Base-by-base conservation (phyloP, 768 basidiomycete genomes). In the Neoboletus subvelutipes region DNA sequence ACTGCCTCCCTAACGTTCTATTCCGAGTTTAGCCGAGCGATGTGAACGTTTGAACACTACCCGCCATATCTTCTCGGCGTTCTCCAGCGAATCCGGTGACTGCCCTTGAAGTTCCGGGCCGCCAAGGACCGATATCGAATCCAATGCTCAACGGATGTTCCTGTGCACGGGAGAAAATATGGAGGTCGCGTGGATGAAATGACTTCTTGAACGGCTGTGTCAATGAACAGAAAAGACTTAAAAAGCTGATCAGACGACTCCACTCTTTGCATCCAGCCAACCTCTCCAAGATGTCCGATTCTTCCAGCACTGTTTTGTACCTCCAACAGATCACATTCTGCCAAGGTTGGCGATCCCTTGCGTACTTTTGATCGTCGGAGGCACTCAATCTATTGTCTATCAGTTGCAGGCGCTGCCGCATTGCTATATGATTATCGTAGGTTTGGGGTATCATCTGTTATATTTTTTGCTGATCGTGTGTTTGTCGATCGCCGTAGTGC, bases 341-440 rank as follows among this genome's bases (percentile, higher is more conserved):
- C 29, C 59, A 58, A 54, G 46, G 64, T 61, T 37, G 5, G 64
- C 34, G 18, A 13, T 37, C 13, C 12, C 28, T 45, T 28, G 17
- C 5, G 6, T 29, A 22, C n/a, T 18, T 34, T 18, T 12, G 26
- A 13, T 37, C 26, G 0, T 50, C 18, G 3, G 9, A 18, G 11
- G 3, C 0, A 4, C 51, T 55, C 3, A 55, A 11, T 12, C 11
- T 15, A 53, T 55, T n/a, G 12, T 13, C 31, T 6, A 39, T 50
- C 34, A 65, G 57, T 49, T 22, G 64, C 64, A 10, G 18, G 52
- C 29, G 43, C 34, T 20, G 22, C 60, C 1, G 63, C 54, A 20
- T 29, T 65, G 18, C 5, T 59, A 20, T 65, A 62, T 37, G 63
- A 65, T 54, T 59, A 56, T 42, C 2, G 63, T 65, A 28, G 2